Conservation (phyloP, 2,329 filamentous ascomycete genomes). For the Mollisiaceae sp. region DNA sequence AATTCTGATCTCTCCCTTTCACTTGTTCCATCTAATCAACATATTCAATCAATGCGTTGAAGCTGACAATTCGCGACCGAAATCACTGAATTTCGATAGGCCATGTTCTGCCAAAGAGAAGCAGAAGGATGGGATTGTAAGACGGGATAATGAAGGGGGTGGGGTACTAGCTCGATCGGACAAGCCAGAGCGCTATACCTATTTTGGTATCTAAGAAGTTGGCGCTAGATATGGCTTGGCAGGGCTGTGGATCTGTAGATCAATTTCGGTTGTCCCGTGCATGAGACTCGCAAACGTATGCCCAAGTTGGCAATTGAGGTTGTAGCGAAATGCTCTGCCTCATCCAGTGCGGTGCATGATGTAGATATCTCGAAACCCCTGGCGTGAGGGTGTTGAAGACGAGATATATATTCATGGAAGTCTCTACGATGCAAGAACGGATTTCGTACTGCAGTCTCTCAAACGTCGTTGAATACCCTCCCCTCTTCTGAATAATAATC, state of each 20-base stretch:
- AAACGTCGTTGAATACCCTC: neutral
- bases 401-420: neutral
- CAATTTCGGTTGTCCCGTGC: neutral
- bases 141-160: neutral
- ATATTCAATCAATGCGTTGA: neutral
- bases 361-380: neutral
- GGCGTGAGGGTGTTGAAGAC: neutral
- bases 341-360: neutral
- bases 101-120: neutral
- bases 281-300: neutral
- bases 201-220: neutral
- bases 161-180: neutral
- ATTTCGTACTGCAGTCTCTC: neutral
- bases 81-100: neutral
- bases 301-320: neutral
- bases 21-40: neutral
- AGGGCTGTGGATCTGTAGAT: neutral
- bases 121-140: neutral
- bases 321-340: neutral
- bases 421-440: neutral
- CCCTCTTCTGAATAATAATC: no score
- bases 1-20: slow-evolving; percentile 6
- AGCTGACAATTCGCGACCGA: neutral
- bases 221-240: slow-evolving; percentile 1
- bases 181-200: neutral